A percentile compares a stretch with the other conserved stretches of the same genome.
phyloP scores from a whole-genome alignment of 2,329 filamentous ascomycete genomes.

The Fusarium ramigenum region DNA sequence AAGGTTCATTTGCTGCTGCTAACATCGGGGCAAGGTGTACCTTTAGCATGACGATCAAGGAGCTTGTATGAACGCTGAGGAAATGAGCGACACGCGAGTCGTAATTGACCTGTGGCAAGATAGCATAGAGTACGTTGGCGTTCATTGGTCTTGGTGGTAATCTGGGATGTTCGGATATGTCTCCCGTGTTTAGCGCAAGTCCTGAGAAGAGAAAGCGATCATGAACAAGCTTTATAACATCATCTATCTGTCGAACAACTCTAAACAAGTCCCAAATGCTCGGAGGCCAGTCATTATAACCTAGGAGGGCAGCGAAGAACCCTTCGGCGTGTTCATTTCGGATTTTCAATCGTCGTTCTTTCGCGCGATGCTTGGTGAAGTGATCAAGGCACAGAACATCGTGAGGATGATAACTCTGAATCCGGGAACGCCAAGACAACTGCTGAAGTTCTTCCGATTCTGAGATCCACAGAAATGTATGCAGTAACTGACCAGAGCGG shows the following conservation, averaged over 20 bases:
- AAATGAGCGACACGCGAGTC: background rate
- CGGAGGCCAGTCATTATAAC: background rate
- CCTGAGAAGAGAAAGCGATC: background rate
- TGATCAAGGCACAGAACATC: background rate
- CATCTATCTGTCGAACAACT: background rate
- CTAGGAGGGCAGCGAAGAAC: background rate
- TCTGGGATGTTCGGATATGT: too few species aligned
- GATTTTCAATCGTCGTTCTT: background rate
- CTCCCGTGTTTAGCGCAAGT: fast-evolving
- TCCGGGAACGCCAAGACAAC: background rate
- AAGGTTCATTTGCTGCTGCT: background rate
- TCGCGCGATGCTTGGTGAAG: background rate
- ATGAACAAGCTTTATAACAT: background rate
- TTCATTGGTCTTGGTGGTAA: fast-evolving
- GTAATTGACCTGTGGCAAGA: background rate
- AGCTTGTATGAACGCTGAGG: background rate
- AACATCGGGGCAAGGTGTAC: background rate
- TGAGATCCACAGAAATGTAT: background rate
- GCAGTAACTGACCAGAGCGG: background rate
- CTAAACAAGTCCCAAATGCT: background rate
- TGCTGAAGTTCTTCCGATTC: background rate
- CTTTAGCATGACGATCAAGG: background rate
- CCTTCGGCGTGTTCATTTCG: background rate
- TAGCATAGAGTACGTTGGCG: background rate
- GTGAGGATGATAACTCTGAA: background rate